phyloP scores from a whole-genome alignment of 192 early-diverging fungal species.

The Coemansia sp. region DNA sequence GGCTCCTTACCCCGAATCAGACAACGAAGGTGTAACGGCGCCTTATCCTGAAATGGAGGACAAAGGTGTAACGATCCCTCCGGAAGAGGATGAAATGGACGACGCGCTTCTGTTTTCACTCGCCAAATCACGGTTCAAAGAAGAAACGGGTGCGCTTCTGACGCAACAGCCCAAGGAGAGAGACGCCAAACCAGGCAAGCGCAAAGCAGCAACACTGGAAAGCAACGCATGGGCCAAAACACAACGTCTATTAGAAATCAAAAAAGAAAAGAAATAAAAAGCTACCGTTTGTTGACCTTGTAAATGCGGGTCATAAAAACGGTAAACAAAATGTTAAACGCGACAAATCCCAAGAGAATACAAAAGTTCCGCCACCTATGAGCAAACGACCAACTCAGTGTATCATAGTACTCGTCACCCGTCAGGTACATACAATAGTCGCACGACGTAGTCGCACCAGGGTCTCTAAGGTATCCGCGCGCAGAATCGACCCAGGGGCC shows the following conservation, averaged over 20 bases:
- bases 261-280: not conserved
- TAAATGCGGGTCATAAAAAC: slow-evolving; percentile 37
- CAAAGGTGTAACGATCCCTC: slow-evolving; percentile 3
- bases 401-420: slow-evolving; percentile 58
- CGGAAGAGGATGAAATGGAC: not conserved
- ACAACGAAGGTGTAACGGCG: slow-evolving; percentile 3
- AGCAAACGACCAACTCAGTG: slow-evolving; percentile 54
- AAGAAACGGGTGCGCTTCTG: slow-evolving; percentile 9
- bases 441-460: slow-evolving; percentile 53
- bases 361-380: slow-evolving; percentile 72
- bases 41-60: slow-evolving; percentile 13
- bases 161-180: not conserved
- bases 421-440: slow-evolving; percentile 60
- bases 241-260: not conserved
- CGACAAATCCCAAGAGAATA: slow-evolving; percentile 59
- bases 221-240: not conserved
- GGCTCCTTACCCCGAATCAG: slow-evolving; percentile 4
- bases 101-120: slow-evolving; percentile 6
- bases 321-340: slow-evolving; percentile 58
- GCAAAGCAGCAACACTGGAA: not conserved
- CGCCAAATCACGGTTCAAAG: slow-evolving; percentile 13
- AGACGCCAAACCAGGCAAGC: not conserved
- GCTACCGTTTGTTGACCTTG: slow-evolving; percentile 45
- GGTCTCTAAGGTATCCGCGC: slow-evolving; percentile 61
- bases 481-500: slow-evolving; percentile 52